Evolutionary conservation across 768 basidiomycete genomes (phyloP).

Genomic region (Podaxis rugospora): DNA sequence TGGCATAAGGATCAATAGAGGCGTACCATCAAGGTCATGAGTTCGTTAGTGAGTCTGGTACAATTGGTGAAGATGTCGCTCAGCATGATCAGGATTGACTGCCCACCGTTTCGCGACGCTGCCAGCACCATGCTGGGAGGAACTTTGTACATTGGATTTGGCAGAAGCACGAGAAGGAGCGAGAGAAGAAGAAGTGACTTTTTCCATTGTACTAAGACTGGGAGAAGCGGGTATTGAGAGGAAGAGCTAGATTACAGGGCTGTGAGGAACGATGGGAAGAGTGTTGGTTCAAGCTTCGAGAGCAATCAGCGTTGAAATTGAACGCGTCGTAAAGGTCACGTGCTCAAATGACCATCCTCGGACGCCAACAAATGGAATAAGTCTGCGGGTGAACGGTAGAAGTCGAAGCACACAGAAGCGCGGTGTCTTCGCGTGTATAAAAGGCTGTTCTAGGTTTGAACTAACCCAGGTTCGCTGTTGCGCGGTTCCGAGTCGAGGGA

Average conservation of each 20-base stretch:
- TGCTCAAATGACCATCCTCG: not conserved
- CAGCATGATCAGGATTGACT: conserved; percentile 8
- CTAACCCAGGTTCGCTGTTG: not conserved
- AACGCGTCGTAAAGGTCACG: not conserved
- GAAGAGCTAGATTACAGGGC: conserved; percentile 13
- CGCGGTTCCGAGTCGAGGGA: conserved; percentile 3
- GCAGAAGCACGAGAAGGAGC: conserved; percentile 52
- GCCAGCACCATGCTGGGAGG: conserved; percentile 56
- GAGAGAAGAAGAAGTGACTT: conserved; percentile 63
- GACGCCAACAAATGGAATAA: not conserved
- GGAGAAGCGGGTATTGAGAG: conserved; percentile 18
- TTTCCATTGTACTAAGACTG: conserved; percentile 52
- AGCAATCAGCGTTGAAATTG: conserved; percentile 4
- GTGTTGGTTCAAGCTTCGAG: not conserved
- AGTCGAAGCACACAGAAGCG: not conserved
- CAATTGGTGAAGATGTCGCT: conserved; percentile 6
- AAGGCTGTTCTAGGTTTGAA: not conserved
- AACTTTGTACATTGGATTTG: conserved; percentile 52
- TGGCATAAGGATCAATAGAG: not conserved
- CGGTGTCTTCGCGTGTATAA: not conserved
- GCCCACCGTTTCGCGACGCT: conserved; percentile 81
- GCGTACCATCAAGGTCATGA: conserved; percentile 85
- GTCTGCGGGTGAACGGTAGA: not conserved
- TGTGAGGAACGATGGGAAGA: not conserved
- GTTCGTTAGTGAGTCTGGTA: conserved; percentile 68